Conservation (phyloP, 192 early-diverging fungal genomes). For the Podila verticillata region DNA sequence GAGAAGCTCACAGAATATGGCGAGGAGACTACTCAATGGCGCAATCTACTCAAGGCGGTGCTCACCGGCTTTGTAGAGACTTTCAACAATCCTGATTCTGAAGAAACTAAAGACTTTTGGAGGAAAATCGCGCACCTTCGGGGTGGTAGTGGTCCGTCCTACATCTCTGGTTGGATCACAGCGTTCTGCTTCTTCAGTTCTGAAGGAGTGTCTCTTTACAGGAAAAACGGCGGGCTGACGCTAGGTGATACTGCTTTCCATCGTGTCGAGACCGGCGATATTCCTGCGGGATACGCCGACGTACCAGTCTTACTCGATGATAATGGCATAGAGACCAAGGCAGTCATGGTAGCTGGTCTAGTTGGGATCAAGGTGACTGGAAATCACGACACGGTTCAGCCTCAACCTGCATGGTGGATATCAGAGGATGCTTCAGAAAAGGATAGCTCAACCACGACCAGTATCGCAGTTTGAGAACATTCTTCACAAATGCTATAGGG, state of each 20-base stretch:
- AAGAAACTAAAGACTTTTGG: constrained; percentile 16
- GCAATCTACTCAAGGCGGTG: constrained; percentile 10
- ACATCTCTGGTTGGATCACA: constrained; percentile 21
- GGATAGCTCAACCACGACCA: too few relatives aligned
- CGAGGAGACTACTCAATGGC: constrained; percentile 7
- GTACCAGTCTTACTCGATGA: constrained; percentile 17
- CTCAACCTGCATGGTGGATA: constrained; percentile 17
- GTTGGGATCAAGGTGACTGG: constrained; percentile 5
- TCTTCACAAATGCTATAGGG: too few relatives aligned
- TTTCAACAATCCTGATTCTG: constrained; percentile 9
- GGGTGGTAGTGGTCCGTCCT: constrained; percentile 10
- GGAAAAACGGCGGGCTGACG: background rate
- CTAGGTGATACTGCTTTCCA: constrained; percentile 8
- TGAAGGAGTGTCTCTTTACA: constrained; percentile 7
- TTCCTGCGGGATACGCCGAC: constrained; percentile 10
- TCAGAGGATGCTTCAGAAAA: background rate
- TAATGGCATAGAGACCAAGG: constrained; percentile 4
- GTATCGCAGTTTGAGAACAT: too few relatives aligned
- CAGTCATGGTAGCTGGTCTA: constrained; percentile 15
- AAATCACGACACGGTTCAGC: constrained; percentile 3
- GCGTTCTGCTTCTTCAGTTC: constrained; percentile 12
- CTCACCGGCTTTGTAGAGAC: constrained; percentile 16
- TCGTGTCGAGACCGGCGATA: background rate
- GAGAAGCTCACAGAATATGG: constrained; percentile 20
- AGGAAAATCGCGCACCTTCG: background rate